These are phyloP conservation scores for Ophiostoma perfectum DNA, from an alignment of 2,329 filamentous ascomycete genomes.

Conservation along the genomic window DNA sequence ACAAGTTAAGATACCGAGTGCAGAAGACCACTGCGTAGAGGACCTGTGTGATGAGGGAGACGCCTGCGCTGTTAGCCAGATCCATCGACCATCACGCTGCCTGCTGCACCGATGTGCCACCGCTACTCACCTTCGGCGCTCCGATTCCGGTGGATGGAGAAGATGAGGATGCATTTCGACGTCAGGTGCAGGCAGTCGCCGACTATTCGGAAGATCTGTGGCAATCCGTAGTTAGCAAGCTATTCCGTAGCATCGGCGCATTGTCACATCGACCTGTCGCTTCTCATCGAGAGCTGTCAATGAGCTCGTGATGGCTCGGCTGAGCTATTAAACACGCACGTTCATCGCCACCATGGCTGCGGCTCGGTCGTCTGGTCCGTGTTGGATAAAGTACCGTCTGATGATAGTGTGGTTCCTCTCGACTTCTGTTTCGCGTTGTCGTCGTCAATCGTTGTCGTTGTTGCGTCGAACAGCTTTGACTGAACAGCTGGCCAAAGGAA, in stretches of 20 bases:
- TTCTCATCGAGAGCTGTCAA: not conserved
- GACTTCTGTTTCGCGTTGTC: not conserved
- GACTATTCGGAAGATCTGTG: conserved; percentile 64
- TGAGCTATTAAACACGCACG: conserved; percentile 4
- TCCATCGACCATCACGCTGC: not conserved
- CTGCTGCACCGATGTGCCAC: not conserved
- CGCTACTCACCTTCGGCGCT: conserved; percentile 66
- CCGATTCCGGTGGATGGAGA: conserved; percentile 80
- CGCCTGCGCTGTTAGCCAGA: conserved; percentile 46
- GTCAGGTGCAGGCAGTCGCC: conserved; percentile 79
- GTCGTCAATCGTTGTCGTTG: not conserved
- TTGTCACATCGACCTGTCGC: conserved; percentile 12
- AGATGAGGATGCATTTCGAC: conserved; percentile 87
- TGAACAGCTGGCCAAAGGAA: not conserved
- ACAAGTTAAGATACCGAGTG: conserved; percentile 81
- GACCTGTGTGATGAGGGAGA: conserved; percentile 85
- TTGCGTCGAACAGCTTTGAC: not conserved
- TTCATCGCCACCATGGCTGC: conserved; percentile 11
- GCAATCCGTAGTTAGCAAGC: not conserved
- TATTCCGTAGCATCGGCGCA: not conserved
- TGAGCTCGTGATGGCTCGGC: not conserved
- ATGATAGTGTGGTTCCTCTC: not conserved
- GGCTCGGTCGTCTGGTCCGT: not conserved
- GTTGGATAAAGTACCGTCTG: not conserved
- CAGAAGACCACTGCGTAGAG: conserved; percentile 84